Base-by-base conservation (phyloP, 768 basidiomycete species). In the Cystobasidium onofrii region DNA sequence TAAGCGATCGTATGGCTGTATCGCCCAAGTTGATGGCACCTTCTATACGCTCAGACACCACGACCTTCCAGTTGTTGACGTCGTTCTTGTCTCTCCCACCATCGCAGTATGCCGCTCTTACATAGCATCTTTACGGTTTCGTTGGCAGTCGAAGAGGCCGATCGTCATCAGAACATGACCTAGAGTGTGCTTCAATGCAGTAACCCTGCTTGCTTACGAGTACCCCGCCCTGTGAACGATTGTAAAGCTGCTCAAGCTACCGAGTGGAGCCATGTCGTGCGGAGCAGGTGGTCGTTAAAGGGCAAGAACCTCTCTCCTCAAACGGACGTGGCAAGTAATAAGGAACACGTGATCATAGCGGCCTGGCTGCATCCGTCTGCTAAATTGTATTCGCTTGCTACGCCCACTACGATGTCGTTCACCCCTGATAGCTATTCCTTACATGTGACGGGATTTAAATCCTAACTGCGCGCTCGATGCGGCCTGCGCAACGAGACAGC, bases 1-100 rank as follows among this genome's bases (percentile, higher is more conserved):
- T 71, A 23, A 71, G 55, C 50, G 50, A 55, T 13, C 69, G 27
- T 23, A 60, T 31, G n/a, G 12, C 69, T n/a, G 50, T 57, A 20
- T 71, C 69, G 18, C 69, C 69, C 54, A 71, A 54, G 39, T 71
- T 71, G 34, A 71, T 36, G 54, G 57, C 57, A 64, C 55, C 69
- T 20, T 46, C 69, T 23, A 71, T 33, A 13, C 69, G 52, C 20
- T 60, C 69, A 25, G 69, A 41, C 15, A 71, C 23, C 4, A 60
- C 43, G 55, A 71, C 55, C 13, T 71, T 43, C 63, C 63, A 64
- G 31, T 27, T 67, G 50, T 10, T 23, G 7, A 61, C 9, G 54
- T 50, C 65, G 12, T 41, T 46, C 54, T 55, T 29, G 54, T 71
- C 69, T 36, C n/a, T 55, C 15, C 33, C 25, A 27, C 39, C 43